These are phyloP conservation scores for Leucaena leucocephala DNA, from an alignment of 306 rosid genomes.

Conservation along the genomic window DNA sequence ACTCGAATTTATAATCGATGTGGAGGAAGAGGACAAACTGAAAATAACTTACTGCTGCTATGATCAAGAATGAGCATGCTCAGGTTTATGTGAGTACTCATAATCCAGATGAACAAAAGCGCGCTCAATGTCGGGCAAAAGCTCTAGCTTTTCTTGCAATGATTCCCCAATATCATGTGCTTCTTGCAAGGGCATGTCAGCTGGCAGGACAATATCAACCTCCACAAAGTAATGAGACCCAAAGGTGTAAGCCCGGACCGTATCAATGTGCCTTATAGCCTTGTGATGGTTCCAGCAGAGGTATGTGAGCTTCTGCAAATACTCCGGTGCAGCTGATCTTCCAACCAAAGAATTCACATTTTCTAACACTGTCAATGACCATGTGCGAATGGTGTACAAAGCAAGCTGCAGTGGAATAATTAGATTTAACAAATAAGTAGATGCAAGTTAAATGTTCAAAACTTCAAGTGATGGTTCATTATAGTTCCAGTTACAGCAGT, in stretches of 20 bases:
- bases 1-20: constrained; percentile 27
- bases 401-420: constrained; percentile 69
- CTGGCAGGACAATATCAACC: constrained; percentile 91
- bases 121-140: constrained; percentile 84
- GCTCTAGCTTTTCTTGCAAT: constrained; percentile 89
- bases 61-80: constrained; percentile 76
- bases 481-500: constrained; percentile 16
- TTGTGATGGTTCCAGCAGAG: constrained; percentile 96
- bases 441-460: constrained; percentile 6
- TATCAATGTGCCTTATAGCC: constrained; percentile 85
- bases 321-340: constrained; percentile 90
- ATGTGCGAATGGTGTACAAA: constrained; percentile 88
- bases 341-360: constrained; percentile 94
- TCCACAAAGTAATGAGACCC: constrained; percentile 97
- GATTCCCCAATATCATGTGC: constrained; percentile 96
- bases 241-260: constrained; percentile 90
- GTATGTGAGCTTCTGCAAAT: constrained; percentile 88
- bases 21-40: constrained; percentile 14
- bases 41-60: constrained; percentile 36
- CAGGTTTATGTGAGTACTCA: constrained; percentile 93
- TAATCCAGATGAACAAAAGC: constrained; percentile 97
- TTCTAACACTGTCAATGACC: constrained; percentile 95
- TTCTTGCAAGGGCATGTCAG: constrained; percentile 81
- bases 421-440: constrained; percentile 7
- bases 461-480: constrained; percentile 4